These are phyloP conservation scores for Microsporum audouinii DNA, from an alignment of 2,329 filamentous ascomycete genomes.

Conservation along the genomic window DNA sequence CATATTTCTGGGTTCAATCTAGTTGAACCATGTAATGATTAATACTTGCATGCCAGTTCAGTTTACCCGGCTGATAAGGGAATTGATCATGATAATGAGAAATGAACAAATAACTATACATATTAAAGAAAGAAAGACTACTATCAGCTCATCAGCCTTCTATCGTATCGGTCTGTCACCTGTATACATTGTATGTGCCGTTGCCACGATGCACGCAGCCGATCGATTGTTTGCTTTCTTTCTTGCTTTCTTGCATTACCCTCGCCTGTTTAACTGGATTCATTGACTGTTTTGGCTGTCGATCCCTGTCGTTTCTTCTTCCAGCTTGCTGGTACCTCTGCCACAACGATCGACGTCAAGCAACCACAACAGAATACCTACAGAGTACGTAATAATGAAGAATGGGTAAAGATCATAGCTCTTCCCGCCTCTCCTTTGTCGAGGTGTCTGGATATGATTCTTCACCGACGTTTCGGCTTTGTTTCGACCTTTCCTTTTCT, in stretches of 20 bases:
- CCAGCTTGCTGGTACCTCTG: not conserved
- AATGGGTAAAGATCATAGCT: not conserved
- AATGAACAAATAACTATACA: not conserved
- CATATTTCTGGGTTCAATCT: not conserved
- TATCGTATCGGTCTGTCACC: not conserved
- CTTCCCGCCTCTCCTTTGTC: not conserved
- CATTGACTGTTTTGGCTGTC: not conserved
- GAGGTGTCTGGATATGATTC: not conserved
- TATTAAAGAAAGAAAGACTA: not conserved
- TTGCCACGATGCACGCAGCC: not conserved
- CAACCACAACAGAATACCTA: not conserved
- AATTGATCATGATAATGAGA: not conserved
- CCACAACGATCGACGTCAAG: not conserved
- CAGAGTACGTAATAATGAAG: not conserved
- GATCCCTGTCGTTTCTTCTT: not conserved
- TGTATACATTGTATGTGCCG: not conserved
- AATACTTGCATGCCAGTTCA: not conserved
- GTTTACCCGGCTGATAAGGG: too few relatives aligned
- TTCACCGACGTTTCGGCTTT: not conserved
- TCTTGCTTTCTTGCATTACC: not conserved
- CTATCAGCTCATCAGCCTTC: too few relatives aligned
- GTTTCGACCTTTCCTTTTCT: not conserved
- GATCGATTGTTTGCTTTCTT: not conserved
- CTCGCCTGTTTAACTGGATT: not conserved
- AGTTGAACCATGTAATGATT: not conserved